Percentiles rank a stretch among this genome's conserved stretches.
phyloP scores from a whole-genome alignment of 306 rosid genomes.

The Inga leiocalycina region DNA sequence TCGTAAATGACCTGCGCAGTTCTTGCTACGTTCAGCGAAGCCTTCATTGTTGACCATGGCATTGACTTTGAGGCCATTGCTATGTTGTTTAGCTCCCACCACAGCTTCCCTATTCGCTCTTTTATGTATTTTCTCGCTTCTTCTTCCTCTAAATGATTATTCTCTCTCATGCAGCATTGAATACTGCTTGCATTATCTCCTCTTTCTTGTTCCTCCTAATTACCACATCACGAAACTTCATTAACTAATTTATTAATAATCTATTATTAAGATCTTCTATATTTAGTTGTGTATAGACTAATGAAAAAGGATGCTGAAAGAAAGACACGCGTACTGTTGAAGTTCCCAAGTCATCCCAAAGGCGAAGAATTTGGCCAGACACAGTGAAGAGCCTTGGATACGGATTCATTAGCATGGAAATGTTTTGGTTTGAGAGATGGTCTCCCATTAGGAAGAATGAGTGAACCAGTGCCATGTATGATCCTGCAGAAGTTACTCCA shows the following conservation, averaged over 20 bases:
- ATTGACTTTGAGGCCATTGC: slow-evolving; percentile 13
- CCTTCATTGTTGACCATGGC: slow-evolving; percentile 30
- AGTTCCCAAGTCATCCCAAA: slow-evolving; percentile 59
- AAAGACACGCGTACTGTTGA: slow-evolving; percentile 32
- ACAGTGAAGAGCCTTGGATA: slow-evolving; percentile 50
- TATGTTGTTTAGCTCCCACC: slow-evolving; percentile 42
- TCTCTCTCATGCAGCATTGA: slow-evolving; percentile 38
- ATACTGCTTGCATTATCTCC: slow-evolving; percentile 49
- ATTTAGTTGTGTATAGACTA: too few species aligned
- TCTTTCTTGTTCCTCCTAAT: slow-evolving; percentile 43
- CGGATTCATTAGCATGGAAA: slow-evolving; percentile 38
- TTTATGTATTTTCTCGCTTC: slow-evolving; percentile 42
- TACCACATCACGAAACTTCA: not conserved
- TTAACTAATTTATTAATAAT: not conserved
- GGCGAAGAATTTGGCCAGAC: slow-evolving; percentile 49
- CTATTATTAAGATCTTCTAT: not conserved
- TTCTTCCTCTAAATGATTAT: slow-evolving; percentile 27
- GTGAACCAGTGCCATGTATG: slow-evolving; percentile 54
- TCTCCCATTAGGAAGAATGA: slow-evolving; percentile 47
- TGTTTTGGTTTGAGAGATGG: slow-evolving; percentile 34
- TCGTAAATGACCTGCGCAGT: slow-evolving; percentile 55
- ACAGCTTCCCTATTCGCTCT: slow-evolving; percentile 31
- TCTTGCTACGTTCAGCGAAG: slow-evolving; percentile 50
- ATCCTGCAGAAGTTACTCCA: slow-evolving; percentile 49
- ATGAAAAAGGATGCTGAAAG: not conserved